Evolutionary conservation across 345 rosid genomes (phyloP), one percentile per base, ranked within the genome.

Genomic region (Eucalyptus grandis): DNA sequence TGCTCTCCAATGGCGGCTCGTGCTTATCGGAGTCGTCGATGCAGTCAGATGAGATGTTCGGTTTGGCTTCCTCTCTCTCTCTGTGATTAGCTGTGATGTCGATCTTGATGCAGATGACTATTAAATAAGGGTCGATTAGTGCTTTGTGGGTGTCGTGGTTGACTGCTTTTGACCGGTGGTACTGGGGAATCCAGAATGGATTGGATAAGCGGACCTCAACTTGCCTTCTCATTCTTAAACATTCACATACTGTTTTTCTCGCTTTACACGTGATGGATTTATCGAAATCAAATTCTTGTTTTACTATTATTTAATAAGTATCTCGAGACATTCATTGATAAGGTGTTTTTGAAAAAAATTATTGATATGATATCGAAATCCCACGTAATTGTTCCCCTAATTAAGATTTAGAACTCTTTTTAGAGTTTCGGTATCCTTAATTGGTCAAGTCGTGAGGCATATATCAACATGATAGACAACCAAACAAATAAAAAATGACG

Each of bases 161-260:
- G 30, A 77, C 85, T 21, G 47, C 30, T 4, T 77, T 77, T 77
- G 85, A 77, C 85, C 47, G 47, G 13, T 77, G 24, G 3, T 6
- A 22, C 27, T 77, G 13, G 85, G 9, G 47, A 77, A 21, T 77
- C 30, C 2, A 77, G 1, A 77, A 37, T 21, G 47, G 85, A 43
- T 21, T 11, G 24, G 30, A 24, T 6, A 40, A 40, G 85, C 3
- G 13, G 85, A 77, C 85, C 24, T 21, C 47, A 77, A 37, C 85
- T 77, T 40, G 85, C 30, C 27, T 6, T 40, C 30, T 72, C 40
- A 3, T 10, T 21, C 46, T 58, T 60, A 27, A 26, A 60, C 67
- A 60, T 60, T 2, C n/a, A 5, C 17, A n/a, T 65, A 0, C 77
- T 14, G 0, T 65, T 65, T 65, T 0, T 65, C 11, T n/a, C 19